phyloP scores from a whole-genome alignment of 441 rosid genomes.

The Arabidopsis lyrata region DNA sequence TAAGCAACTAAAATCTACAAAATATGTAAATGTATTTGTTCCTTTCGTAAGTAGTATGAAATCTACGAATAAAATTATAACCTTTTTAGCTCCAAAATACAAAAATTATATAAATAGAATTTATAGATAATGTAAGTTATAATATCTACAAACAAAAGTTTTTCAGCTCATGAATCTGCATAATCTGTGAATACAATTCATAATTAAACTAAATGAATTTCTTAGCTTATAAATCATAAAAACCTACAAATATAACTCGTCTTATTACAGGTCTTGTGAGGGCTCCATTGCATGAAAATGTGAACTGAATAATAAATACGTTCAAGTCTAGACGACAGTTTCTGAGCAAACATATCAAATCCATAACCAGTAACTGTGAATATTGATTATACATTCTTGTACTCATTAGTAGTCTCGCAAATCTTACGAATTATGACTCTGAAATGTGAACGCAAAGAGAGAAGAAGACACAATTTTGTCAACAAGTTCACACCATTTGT shows the following conservation, averaged over 20 bases:
- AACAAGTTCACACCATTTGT: conserved; percentile 32
- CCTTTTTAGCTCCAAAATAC: too few relatives aligned
- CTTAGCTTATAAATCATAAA: neutral
- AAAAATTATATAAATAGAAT: too few relatives aligned
- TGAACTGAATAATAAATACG: conserved; percentile 14
- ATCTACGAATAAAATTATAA: too few relatives aligned
- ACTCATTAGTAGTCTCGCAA: conserved; percentile 21
- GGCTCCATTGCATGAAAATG: conserved; percentile 26
- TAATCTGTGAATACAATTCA: neutral
- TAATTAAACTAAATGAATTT: neutral
- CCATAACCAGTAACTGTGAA: conserved; percentile 38
- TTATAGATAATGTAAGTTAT: neutral
- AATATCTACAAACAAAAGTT: neutral
- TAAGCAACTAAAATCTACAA: too few relatives aligned
- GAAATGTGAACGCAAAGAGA: conserved; percentile 34
- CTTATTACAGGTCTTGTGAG: neutral
- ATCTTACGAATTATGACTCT: neutral
- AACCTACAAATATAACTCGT: neutral
- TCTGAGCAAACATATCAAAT: conserved; percentile 21
- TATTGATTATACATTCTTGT: neutral
- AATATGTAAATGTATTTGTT: too few relatives aligned
- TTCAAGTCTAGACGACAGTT: neutral
- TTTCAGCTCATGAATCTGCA: neutral
- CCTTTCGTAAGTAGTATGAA: too few relatives aligned
- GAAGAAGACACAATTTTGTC: conserved; percentile 27